Evolutionary conservation across 176 grass and related monocot genomes (phyloP).

Genomic region (Metroxylon sagu): DNA sequence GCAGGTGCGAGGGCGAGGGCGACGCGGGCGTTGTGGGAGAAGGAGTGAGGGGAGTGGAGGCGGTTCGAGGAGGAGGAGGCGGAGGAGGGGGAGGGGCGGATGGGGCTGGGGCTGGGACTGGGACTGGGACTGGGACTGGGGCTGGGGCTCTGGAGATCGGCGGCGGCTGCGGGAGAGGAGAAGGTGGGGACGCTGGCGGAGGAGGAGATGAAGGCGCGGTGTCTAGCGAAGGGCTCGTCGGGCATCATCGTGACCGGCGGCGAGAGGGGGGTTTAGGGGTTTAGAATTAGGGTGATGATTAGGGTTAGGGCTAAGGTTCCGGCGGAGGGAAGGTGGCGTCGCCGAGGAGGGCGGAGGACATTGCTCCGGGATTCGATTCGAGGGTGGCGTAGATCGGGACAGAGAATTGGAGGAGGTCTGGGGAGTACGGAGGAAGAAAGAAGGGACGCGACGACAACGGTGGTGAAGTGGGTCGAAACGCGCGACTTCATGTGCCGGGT

Average conservation of each 20-base stretch:
- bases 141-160: constrained; percentile 45
- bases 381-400: too few relatives aligned
- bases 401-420: too few relatives aligned
- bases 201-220: constrained; percentile 64
- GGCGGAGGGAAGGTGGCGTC: background rate
- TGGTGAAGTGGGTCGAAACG: too few relatives aligned
- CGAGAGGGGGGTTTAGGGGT: constrained; percentile 34
- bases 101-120: constrained; percentile 25
- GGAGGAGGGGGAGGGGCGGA: background rate
- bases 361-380: too few relatives aligned
- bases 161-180: constrained; percentile 26
- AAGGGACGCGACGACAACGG: too few relatives aligned
- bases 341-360: too few relatives aligned
- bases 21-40: constrained; percentile 60
- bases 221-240: constrained; percentile 41
- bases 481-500: too few relatives aligned
- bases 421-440: too few relatives aligned
- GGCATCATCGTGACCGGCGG: constrained; percentile 39
- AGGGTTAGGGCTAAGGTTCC: background rate
- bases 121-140: constrained; percentile 23
- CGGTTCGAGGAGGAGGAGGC: constrained; percentile 10
- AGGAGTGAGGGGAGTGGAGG: constrained; percentile 37
- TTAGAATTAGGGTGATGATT: constrained; percentile 21
- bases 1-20: constrained; percentile 65
- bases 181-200: constrained; percentile 50